phyloP scores from a whole-genome alignment of 345 rosid genomes.

The Clausena lansium region DNA sequence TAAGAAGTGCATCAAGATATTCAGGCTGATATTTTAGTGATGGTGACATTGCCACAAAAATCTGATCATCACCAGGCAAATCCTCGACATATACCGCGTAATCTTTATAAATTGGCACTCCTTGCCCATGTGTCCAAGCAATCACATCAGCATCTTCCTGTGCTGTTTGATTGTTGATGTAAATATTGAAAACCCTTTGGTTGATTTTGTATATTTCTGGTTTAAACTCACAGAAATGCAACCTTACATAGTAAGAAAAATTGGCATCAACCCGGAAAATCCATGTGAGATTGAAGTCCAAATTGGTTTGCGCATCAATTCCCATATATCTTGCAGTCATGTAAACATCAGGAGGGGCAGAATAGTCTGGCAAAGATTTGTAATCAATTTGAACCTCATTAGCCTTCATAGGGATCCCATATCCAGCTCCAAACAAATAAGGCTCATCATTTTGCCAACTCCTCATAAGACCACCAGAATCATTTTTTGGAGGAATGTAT shows the following conservation, averaged over 20 bases:
- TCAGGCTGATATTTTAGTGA: constrained; percentile 36
- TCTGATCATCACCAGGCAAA: constrained; percentile 38
- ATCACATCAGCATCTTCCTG: constrained; percentile 61
- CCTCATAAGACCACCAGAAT: constrained; percentile 52
- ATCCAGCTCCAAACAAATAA: constrained; percentile 48
- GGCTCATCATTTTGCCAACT: constrained; percentile 76
- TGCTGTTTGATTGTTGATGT: constrained; percentile 63
- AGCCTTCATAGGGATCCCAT: constrained; percentile 37
- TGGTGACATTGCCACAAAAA: constrained; percentile 55
- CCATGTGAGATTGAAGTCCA: constrained; percentile 70
- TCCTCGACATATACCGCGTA: constrained; percentile 46
- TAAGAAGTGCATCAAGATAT: constrained; percentile 48
- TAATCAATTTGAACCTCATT: constrained; percentile 32
- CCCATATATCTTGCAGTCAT: constrained; percentile 65
- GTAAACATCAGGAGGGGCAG: constrained; percentile 64
- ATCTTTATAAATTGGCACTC: constrained; percentile 55
- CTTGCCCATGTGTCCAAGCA: constrained; percentile 46
- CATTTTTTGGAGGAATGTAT: constrained; percentile 49
- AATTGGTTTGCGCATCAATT: constrained; percentile 26
- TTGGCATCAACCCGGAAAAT: constrained; percentile 61
- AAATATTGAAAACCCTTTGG: constrained; percentile 61
- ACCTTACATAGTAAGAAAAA: constrained; percentile 63
- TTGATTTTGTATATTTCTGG: constrained; percentile 36
- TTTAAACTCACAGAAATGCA: constrained; percentile 74
- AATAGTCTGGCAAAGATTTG: constrained; percentile 31